phyloP scores from a whole-genome alignment of 176 grass and related monocot genomes.

The Ampelocalamus luodianensis region DNA sequence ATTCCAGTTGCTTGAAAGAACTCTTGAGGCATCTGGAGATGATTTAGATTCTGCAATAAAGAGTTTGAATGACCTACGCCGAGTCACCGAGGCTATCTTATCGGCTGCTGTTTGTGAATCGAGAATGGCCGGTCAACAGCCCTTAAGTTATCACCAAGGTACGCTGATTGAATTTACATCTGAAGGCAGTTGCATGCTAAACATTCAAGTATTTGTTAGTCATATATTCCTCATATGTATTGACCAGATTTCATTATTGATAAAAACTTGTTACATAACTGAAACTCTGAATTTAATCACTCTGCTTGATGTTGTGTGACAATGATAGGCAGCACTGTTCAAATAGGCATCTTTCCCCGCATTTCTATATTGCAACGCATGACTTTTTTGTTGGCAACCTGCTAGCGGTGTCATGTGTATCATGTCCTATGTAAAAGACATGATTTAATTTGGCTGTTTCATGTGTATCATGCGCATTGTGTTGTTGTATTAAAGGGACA shows the following conservation, averaged over 20 bases:
- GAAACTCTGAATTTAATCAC: not conserved
- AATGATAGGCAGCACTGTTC: not conserved
- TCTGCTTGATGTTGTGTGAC: not conserved
- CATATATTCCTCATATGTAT: not conserved
- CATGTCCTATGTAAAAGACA: not conserved
- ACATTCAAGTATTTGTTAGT: not conserved
- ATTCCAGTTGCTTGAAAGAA: too few species aligned
- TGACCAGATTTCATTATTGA: not conserved
- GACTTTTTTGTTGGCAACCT: not conserved
- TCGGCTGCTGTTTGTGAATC: slow-evolving; percentile 39
- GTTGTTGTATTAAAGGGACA: not conserved
- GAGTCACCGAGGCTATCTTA: not conserved
- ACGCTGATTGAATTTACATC: slow-evolving; percentile 21
- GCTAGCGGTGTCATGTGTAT: not conserved
- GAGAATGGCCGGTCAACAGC: slow-evolving; percentile 48
- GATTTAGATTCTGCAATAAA: slow-evolving; percentile 61
- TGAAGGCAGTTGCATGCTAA: not conserved
- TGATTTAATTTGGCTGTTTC: not conserved
- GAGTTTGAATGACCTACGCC: not conserved
- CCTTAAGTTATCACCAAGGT: slow-evolving; percentile 60
- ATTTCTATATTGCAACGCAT: not conserved
- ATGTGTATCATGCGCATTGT: slow-evolving; percentile 3
- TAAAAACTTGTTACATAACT: not conserved
- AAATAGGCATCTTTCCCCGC: not conserved
- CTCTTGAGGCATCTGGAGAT: too few species aligned